Evolutionary conservation across 495 filamentous ascomycete species (phyloP).

Genomic region (Talaromyces nanjingensis): DNA sequence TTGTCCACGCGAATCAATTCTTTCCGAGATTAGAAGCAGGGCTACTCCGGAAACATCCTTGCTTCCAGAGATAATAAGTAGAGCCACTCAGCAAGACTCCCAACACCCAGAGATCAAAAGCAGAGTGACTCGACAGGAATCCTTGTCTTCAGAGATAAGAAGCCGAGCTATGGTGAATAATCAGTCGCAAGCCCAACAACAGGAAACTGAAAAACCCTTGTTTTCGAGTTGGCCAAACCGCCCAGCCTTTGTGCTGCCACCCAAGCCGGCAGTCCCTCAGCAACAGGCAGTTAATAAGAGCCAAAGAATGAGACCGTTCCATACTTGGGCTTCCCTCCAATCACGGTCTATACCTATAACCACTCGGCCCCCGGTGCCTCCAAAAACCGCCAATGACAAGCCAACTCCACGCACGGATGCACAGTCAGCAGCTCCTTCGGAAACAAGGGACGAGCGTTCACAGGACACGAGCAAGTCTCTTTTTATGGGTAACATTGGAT

Average conservation of each 20-base stretch:
- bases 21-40: background rate
- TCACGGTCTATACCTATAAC: background rate
- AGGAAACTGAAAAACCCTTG: background rate
- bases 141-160: background rate
- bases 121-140: background rate
- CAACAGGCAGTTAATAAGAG: background rate
- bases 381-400: background rate
- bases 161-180: background rate
- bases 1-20: background rate
- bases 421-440: background rate
- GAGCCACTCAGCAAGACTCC: background rate
- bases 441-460: slow-evolving; percentile 47
- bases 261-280: background rate
- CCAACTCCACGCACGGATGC: background rate
- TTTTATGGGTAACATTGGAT: slow-evolving; percentile 90
- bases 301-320: background rate
- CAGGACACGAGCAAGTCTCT: slow-evolving; percentile 60
- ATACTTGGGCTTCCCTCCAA: background rate
- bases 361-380: background rate
- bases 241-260: slow-evolving; percentile 2
- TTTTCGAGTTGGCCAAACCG: slow-evolving; percentile 8
- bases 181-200: background rate
- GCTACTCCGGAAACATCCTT: background rate
- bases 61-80: background rate
- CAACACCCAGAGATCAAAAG: background rate